Evolutionary conservation across 2,329 filamentous ascomycete genomes (phyloP).

Genomic region (Periconia macrospinosa): DNA sequence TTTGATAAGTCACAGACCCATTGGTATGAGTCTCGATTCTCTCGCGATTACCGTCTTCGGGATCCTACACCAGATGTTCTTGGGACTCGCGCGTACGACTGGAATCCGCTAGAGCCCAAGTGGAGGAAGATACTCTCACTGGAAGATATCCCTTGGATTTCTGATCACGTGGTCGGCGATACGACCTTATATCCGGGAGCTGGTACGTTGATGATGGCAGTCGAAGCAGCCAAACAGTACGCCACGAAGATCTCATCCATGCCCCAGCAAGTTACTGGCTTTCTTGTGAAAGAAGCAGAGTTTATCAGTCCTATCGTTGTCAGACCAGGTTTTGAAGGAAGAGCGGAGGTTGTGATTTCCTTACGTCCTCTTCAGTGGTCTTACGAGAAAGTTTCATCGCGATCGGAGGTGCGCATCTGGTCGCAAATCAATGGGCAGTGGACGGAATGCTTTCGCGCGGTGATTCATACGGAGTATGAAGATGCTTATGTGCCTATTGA

Average conservation of each 20-base stretch:
- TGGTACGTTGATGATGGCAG: background rate
- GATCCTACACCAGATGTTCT: background rate
- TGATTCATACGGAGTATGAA: background rate
- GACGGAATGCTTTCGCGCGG: background rate
- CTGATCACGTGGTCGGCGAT: slow-evolving; percentile 23
- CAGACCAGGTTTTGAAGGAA: background rate
- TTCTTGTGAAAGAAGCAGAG: slow-evolving; percentile 4
- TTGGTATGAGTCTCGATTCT: slow-evolving; percentile 18
- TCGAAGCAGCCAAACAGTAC: background rate
- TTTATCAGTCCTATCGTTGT: slow-evolving; percentile 9
- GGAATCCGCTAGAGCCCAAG: slow-evolving; percentile 22
- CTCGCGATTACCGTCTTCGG: background rate
- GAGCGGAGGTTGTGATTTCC: background rate
- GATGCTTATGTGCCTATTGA: background rate
- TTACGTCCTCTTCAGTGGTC: background rate
- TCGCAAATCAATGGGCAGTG: background rate
- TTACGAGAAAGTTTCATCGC: slow-evolving; percentile 1
- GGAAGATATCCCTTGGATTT: slow-evolving; percentile 22
- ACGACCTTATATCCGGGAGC: slow-evolving; percentile 3
- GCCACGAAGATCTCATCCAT: slow-evolving; percentile 13
- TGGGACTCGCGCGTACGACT: slow-evolving; percentile 17
- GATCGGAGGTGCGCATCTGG: slow-evolving; percentile 6
- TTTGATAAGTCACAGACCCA: slow-evolving; percentile 27
- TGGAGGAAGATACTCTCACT: slow-evolving; percentile 14
- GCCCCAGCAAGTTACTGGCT: slow-evolving; percentile 8